A percentile compares a stretch with the other conserved stretches of the same genome.
phyloP scores from a whole-genome alignment of 1,284 basidiomycete species.

The Ganoderma leucocontextum region DNA sequence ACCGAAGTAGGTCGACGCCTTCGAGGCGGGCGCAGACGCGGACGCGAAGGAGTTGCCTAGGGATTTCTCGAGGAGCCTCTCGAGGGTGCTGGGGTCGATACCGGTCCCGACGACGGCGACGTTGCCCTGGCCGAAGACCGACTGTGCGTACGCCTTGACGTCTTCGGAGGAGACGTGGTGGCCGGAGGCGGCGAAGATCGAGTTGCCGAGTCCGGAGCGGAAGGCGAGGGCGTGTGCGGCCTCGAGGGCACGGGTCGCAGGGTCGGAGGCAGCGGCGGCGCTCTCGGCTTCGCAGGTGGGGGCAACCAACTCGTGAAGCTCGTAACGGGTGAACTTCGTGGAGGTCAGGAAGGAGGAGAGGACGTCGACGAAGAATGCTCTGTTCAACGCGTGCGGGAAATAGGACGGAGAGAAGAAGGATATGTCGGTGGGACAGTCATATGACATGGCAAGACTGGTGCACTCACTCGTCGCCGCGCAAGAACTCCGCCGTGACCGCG shows the following conservation, averaged over 20 bases:
- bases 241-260: conserved; percentile 78
- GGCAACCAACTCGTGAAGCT: conserved; percentile 87
- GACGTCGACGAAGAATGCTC: conserved; percentile 87
- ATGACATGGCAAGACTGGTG: conserved; percentile 9
- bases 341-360: conserved; percentile 86
- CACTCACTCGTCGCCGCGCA: conserved; percentile 95
- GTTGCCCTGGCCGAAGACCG: conserved; percentile 80
- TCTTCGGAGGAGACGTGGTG: conserved; percentile 70
- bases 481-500: conserved; percentile 89
- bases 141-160: conserved; percentile 76
- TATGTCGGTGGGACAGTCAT: conserved; percentile 2
- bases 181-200: conserved; percentile 83
- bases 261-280: conserved; percentile 65
- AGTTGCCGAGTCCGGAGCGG: conserved; percentile 89
- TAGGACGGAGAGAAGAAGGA: neutral
- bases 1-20: conserved; percentile 76
- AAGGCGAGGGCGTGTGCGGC: conserved; percentile 89
- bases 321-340: conserved; percentile 85
- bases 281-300: conserved; percentile 81
- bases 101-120: conserved; percentile 89
- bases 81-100: conserved; percentile 76
- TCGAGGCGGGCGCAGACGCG: conserved; percentile 46
- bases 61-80: conserved; percentile 76
- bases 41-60: conserved; percentile 58
- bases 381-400: conserved; percentile 43